Evolutionary conservation across 345 rosid species (phyloP).

Genomic region (Noccaea caerulescens): DNA sequence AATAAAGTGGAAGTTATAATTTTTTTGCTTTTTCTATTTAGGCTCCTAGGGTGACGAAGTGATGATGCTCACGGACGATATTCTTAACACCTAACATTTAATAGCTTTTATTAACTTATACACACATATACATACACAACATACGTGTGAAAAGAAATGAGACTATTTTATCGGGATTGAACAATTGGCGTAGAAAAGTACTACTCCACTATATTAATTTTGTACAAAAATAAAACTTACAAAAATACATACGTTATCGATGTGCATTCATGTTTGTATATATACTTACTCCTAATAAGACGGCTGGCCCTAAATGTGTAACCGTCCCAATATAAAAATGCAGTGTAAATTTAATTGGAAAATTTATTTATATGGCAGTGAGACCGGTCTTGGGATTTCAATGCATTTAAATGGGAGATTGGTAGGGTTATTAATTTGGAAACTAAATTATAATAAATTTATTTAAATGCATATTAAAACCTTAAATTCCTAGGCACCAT

Average conservation of each 20-base stretch:
- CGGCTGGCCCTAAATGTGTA: slow-evolving; percentile 40
- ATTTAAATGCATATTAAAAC: slow-evolving; percentile 25
- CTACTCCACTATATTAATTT: background rate
- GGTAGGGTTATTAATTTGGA: slow-evolving; percentile 35
- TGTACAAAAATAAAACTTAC: background rate
- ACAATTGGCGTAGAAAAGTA: slow-evolving; percentile 10
- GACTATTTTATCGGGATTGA: slow-evolving; percentile 40
- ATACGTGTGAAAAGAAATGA: slow-evolving; percentile 12
- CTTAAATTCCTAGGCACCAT: slow-evolving; percentile 39
- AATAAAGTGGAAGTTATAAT: background rate
- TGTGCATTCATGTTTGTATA: background rate
- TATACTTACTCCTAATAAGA: slow-evolving; percentile 30
- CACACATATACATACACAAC: slow-evolving; percentile 20
- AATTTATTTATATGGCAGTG: slow-evolving; percentile 39
- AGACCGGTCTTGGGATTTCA: slow-evolving; percentile 41
- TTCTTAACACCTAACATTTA: slow-evolving; percentile 36
- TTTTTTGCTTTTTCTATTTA: background rate
- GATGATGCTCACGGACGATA: slow-evolving; percentile 38
- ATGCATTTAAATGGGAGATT: slow-evolving; percentile 39
- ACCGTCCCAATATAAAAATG: slow-evolving; percentile 27
- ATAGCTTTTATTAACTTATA: slow-evolving; percentile 31
- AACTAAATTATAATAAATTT: slow-evolving; percentile 23
- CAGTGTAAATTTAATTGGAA: slow-evolving; percentile 22
- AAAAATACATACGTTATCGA: slow-evolving; percentile 10
- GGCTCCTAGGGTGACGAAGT: slow-evolving; percentile 38